Percentiles rank a stretch among this genome's conserved stretches.
These are phyloP conservation scores for Ceratocystiopsis minuta DNA, from an alignment of 2,329 filamentous ascomycete genomes.

Conservation along the genomic window DNA sequence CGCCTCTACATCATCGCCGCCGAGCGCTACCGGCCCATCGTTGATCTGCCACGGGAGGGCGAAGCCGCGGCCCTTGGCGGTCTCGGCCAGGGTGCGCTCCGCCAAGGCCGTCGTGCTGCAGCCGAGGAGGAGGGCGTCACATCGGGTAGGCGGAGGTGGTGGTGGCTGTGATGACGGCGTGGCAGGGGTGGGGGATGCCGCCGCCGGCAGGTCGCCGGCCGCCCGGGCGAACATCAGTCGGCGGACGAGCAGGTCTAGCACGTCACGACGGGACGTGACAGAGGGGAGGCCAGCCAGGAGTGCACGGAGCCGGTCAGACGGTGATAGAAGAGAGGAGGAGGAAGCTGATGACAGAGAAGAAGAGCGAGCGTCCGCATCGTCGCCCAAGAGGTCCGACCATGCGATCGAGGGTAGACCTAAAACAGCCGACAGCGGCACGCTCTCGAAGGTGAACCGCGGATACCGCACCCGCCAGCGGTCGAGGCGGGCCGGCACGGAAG, in stretches of 20 bases:
- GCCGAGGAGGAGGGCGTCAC: slow-evolving; percentile 56
- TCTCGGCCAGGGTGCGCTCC: slow-evolving; percentile 68
- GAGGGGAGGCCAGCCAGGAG: slow-evolving; percentile 48
- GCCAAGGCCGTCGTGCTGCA: slow-evolving; percentile 79
- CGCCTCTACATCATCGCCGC: not conserved
- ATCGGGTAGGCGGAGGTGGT: no score
- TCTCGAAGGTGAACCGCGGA: slow-evolving; percentile 45
- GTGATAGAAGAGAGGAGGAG: not conserved
- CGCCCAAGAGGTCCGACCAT: slow-evolving; percentile 29
- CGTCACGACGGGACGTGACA: slow-evolving; percentile 57
- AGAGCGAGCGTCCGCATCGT: no score
- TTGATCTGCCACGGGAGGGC: slow-evolving; percentile 65
- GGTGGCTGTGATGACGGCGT: slow-evolving; percentile 28
- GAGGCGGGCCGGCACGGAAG: slow-evolving; percentile 21
- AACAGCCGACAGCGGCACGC: slow-evolving; percentile 44
- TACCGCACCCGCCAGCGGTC: slow-evolving; percentile 40
- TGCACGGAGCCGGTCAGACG: slow-evolving; percentile 25
- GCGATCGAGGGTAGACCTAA: slow-evolving; percentile 33
- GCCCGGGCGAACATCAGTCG: slow-evolving; percentile 53
- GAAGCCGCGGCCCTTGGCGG: slow-evolving; percentile 78
- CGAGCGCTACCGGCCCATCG: slow-evolving; percentile 37
- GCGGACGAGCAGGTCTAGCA: slow-evolving; percentile 51
- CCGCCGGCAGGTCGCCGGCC: slow-evolving; percentile 26
- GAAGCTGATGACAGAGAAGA: no score
- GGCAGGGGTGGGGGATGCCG: no score